Percentiles rank a stretch among this genome's conserved stretches.
phyloP scores from a whole-genome alignment of 768 basidiomycete genomes.

The Serendipita indica region DNA sequence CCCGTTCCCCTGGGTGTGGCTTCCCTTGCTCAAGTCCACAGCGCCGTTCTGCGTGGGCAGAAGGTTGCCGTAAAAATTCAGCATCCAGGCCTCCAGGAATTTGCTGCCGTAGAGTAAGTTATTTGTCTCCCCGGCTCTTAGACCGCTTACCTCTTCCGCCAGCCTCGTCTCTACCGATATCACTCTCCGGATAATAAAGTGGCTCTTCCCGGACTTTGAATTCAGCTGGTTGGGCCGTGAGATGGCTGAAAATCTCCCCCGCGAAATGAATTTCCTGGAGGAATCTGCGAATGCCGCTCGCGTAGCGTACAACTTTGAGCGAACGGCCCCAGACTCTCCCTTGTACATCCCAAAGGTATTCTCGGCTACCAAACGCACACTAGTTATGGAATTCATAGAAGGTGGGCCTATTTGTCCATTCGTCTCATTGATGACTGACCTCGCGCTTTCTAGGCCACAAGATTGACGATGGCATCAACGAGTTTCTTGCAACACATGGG shows the following conservation, averaged over 20 bases:
- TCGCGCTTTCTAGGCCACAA: too few species aligned
- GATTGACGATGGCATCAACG: slow-evolving; percentile 73
- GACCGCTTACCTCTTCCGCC: slow-evolving; percentile 8
- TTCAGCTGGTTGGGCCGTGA: slow-evolving; percentile 88
- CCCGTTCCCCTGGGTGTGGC: slow-evolving; percentile 86
- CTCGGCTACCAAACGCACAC: slow-evolving; percentile 62
- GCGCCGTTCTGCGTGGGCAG: slow-evolving; percentile 57
- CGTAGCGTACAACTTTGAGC: slow-evolving; percentile 53
- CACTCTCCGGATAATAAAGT: slow-evolving; percentile 67
- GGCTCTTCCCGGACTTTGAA: slow-evolving; percentile 91
- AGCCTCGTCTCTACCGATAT: slow-evolving; percentile 26
- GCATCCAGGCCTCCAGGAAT: slow-evolving; percentile 88
- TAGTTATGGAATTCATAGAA: slow-evolving; percentile 85
- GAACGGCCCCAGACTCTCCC: slow-evolving; percentile 47
- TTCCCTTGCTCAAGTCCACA: slow-evolving; percentile 90
- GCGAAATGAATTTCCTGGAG: slow-evolving; percentile 88
- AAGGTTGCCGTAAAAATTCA: slow-evolving; percentile 86
- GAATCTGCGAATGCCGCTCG: slow-evolving; percentile 79
- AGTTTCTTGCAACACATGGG: slow-evolving; percentile 59
- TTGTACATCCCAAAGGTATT: slow-evolving; percentile 75
- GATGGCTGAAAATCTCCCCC: slow-evolving; percentile 76
- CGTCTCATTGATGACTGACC: neutral
- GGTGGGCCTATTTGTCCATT: slow-evolving; percentile 12
- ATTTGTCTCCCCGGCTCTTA: slow-evolving; percentile 26
- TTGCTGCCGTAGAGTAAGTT: slow-evolving; percentile 79